Conservation (phyloP, 768 basidiomycete species). For the Sarcomyxa edulis region DNA sequence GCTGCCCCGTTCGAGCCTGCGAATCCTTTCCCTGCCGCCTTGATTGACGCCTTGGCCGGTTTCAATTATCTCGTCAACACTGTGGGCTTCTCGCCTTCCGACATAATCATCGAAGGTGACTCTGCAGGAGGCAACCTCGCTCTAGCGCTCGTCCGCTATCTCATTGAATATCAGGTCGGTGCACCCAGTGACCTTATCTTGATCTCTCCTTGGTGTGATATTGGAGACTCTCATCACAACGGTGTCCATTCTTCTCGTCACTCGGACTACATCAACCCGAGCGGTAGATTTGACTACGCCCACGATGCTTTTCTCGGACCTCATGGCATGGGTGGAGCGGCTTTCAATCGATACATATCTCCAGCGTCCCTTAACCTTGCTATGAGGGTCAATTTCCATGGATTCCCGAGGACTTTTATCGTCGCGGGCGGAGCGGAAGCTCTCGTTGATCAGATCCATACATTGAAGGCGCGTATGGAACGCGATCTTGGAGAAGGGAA, state of each 20-base stretch:
- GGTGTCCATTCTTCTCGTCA: conserved; percentile 22
- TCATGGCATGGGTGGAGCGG: background rate
- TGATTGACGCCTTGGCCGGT: conserved; percentile 47
- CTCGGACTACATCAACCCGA: conserved; percentile 38
- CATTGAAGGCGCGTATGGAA: no score
- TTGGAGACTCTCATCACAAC: conserved; percentile 33
- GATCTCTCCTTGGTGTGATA: conserved; percentile 54
- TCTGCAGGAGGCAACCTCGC: conserved; percentile 52
- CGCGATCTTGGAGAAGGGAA: no score
- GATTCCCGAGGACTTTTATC: no score
- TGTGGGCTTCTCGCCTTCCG: conserved; percentile 31
- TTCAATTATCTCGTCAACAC: conserved; percentile 43
- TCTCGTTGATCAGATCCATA: no score
- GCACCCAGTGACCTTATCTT: conserved; percentile 46
- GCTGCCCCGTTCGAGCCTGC: conserved; percentile 17
- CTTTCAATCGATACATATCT: background rate
- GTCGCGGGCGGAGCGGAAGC: no score
- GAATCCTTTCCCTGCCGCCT: conserved; percentile 46
- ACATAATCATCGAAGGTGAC: conserved; percentile 46
- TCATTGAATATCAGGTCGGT: conserved; percentile 28
- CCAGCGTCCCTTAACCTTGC: background rate
- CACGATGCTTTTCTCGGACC: background rate
- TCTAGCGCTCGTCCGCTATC: conserved; percentile 30
- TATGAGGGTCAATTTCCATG: no score
- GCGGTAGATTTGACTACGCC: no score